These are phyloP conservation scores for Hemileccinum rubropunctum DNA, from an alignment of 768 basidiomycete species.

Conservation along the genomic window DNA sequence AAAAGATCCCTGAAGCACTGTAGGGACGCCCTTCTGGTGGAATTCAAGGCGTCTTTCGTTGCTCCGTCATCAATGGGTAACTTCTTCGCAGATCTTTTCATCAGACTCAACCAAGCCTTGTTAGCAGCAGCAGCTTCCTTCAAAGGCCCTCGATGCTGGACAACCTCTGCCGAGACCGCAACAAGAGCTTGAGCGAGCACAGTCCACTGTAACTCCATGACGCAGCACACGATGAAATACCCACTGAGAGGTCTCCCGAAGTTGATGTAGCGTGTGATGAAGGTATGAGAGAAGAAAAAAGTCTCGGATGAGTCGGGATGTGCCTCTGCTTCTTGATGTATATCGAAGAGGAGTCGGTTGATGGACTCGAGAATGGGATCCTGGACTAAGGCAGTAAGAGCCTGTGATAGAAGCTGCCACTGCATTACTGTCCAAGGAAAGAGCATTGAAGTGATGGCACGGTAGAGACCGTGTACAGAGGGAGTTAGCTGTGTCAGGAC, in stretches of 20 bases:
- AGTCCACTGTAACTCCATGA: slow-evolving; percentile 84
- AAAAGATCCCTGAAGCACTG: slow-evolving; percentile 77
- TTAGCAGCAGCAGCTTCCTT: slow-evolving; percentile 82
- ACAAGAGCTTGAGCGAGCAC: slow-evolving; percentile 70
- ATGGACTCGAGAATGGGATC: slow-evolving; percentile 67
- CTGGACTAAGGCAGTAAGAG: slow-evolving; percentile 60
- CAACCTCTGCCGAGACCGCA: slow-evolving; percentile 33
- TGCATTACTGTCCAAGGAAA: slow-evolving; percentile 71
- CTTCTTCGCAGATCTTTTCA: slow-evolving; percentile 46
- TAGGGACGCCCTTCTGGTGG: slow-evolving; percentile 58
- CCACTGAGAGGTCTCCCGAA: slow-evolving; percentile 79
- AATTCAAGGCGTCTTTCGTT: slow-evolving; percentile 41
- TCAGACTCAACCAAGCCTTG: slow-evolving; percentile 71
- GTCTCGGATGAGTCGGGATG: slow-evolving; percentile 29
- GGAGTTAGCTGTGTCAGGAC: slow-evolving; percentile 76
- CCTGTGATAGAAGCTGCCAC: slow-evolving; percentile 56
- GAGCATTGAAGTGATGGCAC: slow-evolving; percentile 76
- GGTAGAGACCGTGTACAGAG: slow-evolving; percentile 81
- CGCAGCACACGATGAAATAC: slow-evolving; percentile 87
- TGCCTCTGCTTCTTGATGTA: slow-evolving; percentile 51
- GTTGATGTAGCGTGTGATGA: slow-evolving; percentile 72
- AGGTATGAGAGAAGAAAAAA: slow-evolving; percentile 60
- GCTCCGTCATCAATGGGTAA: slow-evolving; percentile 37
- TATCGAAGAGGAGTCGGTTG: slow-evolving; percentile 66
- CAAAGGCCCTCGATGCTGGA: slow-evolving; percentile 23